Percentiles rank a stretch among this genome's conserved stretches.
These are phyloP conservation scores for Taxawa tesnikishii DNA, from an alignment of 2,329 filamentous ascomycete species.

Conservation along the genomic window DNA sequence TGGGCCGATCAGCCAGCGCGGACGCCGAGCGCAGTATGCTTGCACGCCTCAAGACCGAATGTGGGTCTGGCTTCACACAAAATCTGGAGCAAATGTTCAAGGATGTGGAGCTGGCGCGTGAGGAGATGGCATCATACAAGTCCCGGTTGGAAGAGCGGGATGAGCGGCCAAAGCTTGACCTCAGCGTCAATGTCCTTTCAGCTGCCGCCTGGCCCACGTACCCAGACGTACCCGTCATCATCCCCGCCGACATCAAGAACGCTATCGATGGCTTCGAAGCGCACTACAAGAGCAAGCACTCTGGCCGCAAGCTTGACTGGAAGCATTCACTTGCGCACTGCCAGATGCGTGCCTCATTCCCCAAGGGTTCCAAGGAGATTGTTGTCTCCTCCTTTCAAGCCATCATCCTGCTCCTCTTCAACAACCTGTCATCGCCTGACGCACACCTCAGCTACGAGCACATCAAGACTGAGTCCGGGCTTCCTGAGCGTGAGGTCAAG, in stretches of 20 bases:
- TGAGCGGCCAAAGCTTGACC: slow-evolving; percentile 48
- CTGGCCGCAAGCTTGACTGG: slow-evolving; percentile 76
- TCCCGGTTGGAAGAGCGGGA: slow-evolving; percentile 46
- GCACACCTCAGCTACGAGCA: slow-evolving; percentile 62
- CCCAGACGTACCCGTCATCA: slow-evolving; percentile 58
- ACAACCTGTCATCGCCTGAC: slow-evolving; percentile 49
- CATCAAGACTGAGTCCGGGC: slow-evolving; percentile 60
- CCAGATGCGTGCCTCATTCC: slow-evolving; percentile 68
- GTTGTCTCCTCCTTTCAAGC: slow-evolving; percentile 88
- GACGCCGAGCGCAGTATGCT: slow-evolving; percentile 97
- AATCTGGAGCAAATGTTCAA: slow-evolving; percentile 99
- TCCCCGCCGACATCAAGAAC: slow-evolving; percentile 64
- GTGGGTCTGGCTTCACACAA: slow-evolving; percentile 85
- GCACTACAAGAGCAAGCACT: slow-evolving; percentile 85
- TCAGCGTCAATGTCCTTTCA: slow-evolving; percentile 84
- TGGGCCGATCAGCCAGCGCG: slow-evolving; percentile 84
- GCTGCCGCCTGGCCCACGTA: slow-evolving; percentile 89
- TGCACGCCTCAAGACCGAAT: slow-evolving; percentile 80
- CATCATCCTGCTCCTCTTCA: slow-evolving; percentile 82
- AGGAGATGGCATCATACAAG: slow-evolving; percentile 88
- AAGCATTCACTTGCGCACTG: slow-evolving; percentile 90
- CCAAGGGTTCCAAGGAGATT: slow-evolving; percentile 72
- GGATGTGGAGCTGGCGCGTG: slow-evolving; percentile 83
- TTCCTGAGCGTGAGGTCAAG: slow-evolving; percentile 62
- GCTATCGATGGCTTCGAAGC: slow-evolving; percentile 70